Base-by-base conservation (phyloP, 2,329 filamentous ascomycete species). In the Fusarium chaquense region DNA sequence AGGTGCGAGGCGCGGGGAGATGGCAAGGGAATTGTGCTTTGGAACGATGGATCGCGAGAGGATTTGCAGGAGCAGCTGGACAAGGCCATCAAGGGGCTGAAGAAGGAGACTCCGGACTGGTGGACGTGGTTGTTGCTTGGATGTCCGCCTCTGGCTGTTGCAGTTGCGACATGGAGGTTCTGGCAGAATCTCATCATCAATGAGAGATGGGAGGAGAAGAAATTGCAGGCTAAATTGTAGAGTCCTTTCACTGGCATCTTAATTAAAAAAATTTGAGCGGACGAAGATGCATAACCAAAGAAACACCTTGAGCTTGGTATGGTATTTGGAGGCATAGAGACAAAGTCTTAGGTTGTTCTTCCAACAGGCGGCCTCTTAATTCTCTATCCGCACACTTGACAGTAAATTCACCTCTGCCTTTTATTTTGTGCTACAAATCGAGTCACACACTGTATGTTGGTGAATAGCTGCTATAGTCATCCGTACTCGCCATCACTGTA, bases 31-130 rank as follows among this genome's bases (percentile, higher is more conserved):
- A 86, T 94, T 5, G 93, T 98, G 35, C 86, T 99, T 26, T 96
- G 93, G 93, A 99, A 99, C 81, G 95, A 98, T 81, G 88, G 88
- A 4, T 89, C 88, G 47, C 90, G 85, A 75, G 89, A 89, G 36
- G 88, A 93, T 67, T 79, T 99, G 76, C 86, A 87, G 79, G 79
- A 76, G 52, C 89, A 93, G 78, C 82, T 98, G 13, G 84, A 85
- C 53, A 83, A 81, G 62, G 91, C 90, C 10, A 89, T 98, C 82
- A 76, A 74, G 6, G 84, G 85, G 64, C 81, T 98, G 38, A 85
- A 83, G 74, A 82, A 75, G 46, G 80, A 81, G 20, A 96, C 91
- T 78, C 93, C 93, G 9, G 80, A 82, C 66, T 97, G 93, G 93
- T 98, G 96, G 95, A 89, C 89, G n/a, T 91, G 88, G 87, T 61